Evolutionary conservation across 768 basidiomycete species (phyloP).

Genomic region (Cyclocybe cylindracea): DNA sequence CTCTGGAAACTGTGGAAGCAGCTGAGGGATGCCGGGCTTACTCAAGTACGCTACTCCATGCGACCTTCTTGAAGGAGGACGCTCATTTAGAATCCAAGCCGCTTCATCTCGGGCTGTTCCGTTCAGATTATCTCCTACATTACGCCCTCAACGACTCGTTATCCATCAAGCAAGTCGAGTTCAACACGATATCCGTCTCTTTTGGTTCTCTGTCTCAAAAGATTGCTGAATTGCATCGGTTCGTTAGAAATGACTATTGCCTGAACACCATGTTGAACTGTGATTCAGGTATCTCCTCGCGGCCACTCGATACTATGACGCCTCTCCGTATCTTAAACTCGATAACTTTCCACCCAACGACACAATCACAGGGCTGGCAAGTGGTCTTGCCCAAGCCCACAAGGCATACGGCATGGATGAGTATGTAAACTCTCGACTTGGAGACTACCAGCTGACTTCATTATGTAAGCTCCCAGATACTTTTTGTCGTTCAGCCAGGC

Average conservation of each 20-base stretch:
- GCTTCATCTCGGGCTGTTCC: slow-evolving; percentile 85
- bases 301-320: slow-evolving; percentile 66
- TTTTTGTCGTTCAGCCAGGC: slow-evolving; percentile 87
- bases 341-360: slow-evolving; percentile 74
- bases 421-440: slow-evolving; percentile 36
- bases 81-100: slow-evolving; percentile 43
- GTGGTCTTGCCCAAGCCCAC: slow-evolving; percentile 82
- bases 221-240: slow-evolving; percentile 78
- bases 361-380: slow-evolving; percentile 66
- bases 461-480: slow-evolving; percentile 46
- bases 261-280: slow-evolving; percentile 1
- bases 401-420: slow-evolving; percentile 59
- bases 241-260: slow-evolving; percentile 5
- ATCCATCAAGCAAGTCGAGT: slow-evolving; percentile 91
- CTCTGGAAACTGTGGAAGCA: slow-evolving; percentile 87
- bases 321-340: slow-evolving; percentile 50
- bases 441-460: neutral
- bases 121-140: slow-evolving; percentile 94
- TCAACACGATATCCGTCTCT: slow-evolving; percentile 94
- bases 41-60: slow-evolving; percentile 34
- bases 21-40: slow-evolving; percentile 62
- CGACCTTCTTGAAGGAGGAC: neutral
- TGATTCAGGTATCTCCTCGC: slow-evolving; percentile 61
- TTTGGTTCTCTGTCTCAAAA: slow-evolving; percentile 81
- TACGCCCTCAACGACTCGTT: slow-evolving; percentile 35